Conservation (phyloP, 352 stramenopile species). For the Phytopythium sindhum region DNA sequence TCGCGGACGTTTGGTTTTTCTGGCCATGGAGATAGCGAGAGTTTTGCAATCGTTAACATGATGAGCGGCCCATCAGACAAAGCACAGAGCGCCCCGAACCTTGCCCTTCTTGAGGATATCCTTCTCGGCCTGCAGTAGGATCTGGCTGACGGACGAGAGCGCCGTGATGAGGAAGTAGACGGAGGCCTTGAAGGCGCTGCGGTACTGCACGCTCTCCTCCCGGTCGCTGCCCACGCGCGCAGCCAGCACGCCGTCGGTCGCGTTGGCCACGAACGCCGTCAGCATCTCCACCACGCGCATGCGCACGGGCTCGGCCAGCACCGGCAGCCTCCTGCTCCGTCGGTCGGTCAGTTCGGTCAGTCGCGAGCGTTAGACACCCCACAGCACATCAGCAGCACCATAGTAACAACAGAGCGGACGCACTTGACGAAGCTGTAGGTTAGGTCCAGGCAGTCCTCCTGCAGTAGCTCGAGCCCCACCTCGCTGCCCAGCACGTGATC, state of each 20-base stretch:
- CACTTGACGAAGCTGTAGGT: conserved; percentile 77
- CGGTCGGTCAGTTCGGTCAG: neutral
- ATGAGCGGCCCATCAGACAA: neutral
- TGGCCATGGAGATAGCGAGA: neutral
- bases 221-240: conserved; percentile 27
- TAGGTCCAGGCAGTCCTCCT: conserved; percentile 62
- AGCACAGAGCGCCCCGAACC: conserved; percentile 14
- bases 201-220: conserved; percentile 38
- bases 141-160: conserved; percentile 43
- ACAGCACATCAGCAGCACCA: no score
- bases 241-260: conserved; percentile 47
- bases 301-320: conserved; percentile 43
- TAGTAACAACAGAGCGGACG: neutral
- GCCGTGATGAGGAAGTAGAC: conserved; percentile 74
- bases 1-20: conserved; percentile 29
- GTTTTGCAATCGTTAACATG: neutral
- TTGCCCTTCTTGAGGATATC: conserved; percentile 64
- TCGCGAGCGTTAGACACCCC: neutral
- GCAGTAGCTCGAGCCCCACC: conserved; percentile 46
- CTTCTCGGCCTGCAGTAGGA: conserved; percentile 53
- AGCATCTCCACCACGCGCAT: conserved; percentile 67
- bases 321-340: conserved; percentile 38
- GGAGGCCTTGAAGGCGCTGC: conserved; percentile 59
- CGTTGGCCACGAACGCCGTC: conserved; percentile 51
- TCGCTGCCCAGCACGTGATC: conserved; percentile 55